These are phyloP conservation scores for Alternaria brassicae DNA, from an alignment of 2,329 filamentous ascomycete genomes.

Conservation along the genomic window DNA sequence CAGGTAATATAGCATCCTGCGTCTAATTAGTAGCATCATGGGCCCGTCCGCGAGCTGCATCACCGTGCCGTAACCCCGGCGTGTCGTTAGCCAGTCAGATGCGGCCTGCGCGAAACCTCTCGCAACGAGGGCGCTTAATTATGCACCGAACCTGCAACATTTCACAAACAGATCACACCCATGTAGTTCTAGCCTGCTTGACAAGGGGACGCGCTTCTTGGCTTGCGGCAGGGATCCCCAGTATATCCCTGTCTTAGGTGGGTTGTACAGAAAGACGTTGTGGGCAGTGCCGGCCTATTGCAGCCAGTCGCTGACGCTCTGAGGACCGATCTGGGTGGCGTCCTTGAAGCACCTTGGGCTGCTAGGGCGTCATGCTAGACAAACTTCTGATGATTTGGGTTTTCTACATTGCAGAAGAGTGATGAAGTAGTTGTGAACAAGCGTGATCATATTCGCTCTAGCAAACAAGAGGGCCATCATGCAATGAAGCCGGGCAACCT, in stretches of 20 bases:
- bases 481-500: conserved; percentile 19
- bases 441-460: conserved; percentile 13
- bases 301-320: conserved; percentile 20
- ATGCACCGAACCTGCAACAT: conserved; percentile 16
- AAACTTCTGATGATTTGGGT: conserved; percentile 1
- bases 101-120: conserved; percentile 18
- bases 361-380: neutral
- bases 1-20: conserved; percentile 35
- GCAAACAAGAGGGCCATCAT: conserved; percentile 5
- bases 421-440: neutral
- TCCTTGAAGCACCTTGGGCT: conserved; percentile 5
- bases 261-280: conserved; percentile 31
- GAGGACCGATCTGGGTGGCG: conserved; percentile 19
- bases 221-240: conserved; percentile 25
- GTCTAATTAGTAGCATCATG: conserved; percentile 33
- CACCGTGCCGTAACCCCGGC: conserved; percentile 34
- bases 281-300: conserved; percentile 25
- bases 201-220: conserved; percentile 19
- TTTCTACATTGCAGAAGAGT: neutral
- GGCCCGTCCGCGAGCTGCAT: conserved; percentile 24
- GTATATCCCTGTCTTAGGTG: conserved; percentile 23
- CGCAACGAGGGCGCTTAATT: conserved; percentile 20
- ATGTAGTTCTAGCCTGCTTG: conserved; percentile 18
- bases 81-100: conserved; percentile 30
- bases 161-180: conserved; percentile 25